phyloP scores from a whole-genome alignment of 345 rosid genomes.

The Cochlearia excelsa region DNA sequence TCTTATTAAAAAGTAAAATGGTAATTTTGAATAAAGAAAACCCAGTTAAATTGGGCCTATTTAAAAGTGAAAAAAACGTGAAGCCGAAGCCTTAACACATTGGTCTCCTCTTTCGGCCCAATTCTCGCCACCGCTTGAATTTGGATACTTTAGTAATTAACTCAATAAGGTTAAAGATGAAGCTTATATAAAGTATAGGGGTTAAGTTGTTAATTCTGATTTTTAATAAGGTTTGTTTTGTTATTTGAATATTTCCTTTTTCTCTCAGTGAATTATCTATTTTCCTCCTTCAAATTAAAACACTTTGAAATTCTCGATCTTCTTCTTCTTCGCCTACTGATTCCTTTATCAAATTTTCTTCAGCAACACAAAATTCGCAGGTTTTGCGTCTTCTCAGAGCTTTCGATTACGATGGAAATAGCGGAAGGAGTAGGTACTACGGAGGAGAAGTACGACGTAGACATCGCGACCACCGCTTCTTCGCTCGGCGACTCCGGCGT shows the following conservation, averaged over 20 bases:
- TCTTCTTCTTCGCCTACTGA: slow-evolving; percentile 23
- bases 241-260: not conserved
- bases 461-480: slow-evolving; percentile 46
- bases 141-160: not conserved
- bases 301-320: not conserved
- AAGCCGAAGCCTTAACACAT: not conserved
- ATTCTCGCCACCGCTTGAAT: not conserved
- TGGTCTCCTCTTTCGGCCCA: too few species aligned
- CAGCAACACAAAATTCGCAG: not conserved
- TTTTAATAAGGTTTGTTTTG: slow-evolving; percentile 10
- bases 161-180: not conserved
- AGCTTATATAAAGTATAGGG: not conserved
- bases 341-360: slow-evolving; percentile 20
- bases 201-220: not conserved
- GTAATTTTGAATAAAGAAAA: too few species aligned
- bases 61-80: not conserved
- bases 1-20: too few species aligned
- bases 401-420: slow-evolving; percentile 21
- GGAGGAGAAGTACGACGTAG: slow-evolving; percentile 41
- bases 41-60: too few species aligned
- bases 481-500: slow-evolving; percentile 47
- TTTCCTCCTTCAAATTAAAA: not conserved
- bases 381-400: slow-evolving; percentile 3
- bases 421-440: slow-evolving; percentile 46
- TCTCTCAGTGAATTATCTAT: not conserved